A percentile compares a stretch with the other conserved stretches of the same genome.
These are phyloP conservation scores for Teratosphaeriaceae sp. DNA, from an alignment of 2,329 filamentous ascomycete genomes.

Conservation along the genomic window DNA sequence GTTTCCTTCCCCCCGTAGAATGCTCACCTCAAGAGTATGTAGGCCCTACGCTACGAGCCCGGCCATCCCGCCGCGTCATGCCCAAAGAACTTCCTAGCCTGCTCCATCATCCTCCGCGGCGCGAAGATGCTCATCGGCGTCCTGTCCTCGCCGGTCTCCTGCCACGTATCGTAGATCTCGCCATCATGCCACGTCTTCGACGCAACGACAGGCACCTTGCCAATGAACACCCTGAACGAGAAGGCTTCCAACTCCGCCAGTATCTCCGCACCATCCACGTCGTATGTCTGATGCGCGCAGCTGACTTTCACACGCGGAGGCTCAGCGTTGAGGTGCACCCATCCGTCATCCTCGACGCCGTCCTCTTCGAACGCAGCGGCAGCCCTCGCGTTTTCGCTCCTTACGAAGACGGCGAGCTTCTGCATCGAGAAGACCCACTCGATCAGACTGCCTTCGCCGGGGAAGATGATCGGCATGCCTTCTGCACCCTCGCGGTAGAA, in stretches of 20 bases:
- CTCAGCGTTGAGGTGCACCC: conserved; percentile 12
- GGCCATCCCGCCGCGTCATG: conserved; percentile 1
- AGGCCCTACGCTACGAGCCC: too few species aligned
- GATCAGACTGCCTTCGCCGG: conserved; percentile 32
- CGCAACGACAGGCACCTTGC: conserved; percentile 28
- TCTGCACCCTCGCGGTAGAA: conserved; percentile 36
- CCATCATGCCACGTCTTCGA: conserved; percentile 23
- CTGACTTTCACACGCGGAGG: conserved; percentile 21
- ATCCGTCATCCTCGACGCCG: conserved; percentile 16
- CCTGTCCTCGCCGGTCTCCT: conserved; percentile 25
- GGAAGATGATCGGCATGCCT: conserved; percentile 36
- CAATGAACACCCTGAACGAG: conserved; percentile 28
- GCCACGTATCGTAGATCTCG: conserved; percentile 32
- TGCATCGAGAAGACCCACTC: conserved; percentile 33
- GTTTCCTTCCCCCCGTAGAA: too few species aligned
- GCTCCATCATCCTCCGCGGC: conserved; percentile 28
- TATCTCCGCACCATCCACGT: conserved; percentile 32
- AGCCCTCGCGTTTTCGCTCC: conserved; percentile 24
- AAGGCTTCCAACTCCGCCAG: conserved; percentile 29
- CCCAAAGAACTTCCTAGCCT: conserved; percentile 25
- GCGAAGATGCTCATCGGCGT: conserved; percentile 30
- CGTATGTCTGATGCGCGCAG: conserved; percentile 34
- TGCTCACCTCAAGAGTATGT: too few species aligned
- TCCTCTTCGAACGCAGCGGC: conserved; percentile 12
- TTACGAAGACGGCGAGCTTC: conserved; percentile 30